Evolutionary conservation across 768 basidiomycete species (phyloP), one percentile per base, ranked within the genome.

Genomic region (Clitopilus passeckerianus): DNA sequence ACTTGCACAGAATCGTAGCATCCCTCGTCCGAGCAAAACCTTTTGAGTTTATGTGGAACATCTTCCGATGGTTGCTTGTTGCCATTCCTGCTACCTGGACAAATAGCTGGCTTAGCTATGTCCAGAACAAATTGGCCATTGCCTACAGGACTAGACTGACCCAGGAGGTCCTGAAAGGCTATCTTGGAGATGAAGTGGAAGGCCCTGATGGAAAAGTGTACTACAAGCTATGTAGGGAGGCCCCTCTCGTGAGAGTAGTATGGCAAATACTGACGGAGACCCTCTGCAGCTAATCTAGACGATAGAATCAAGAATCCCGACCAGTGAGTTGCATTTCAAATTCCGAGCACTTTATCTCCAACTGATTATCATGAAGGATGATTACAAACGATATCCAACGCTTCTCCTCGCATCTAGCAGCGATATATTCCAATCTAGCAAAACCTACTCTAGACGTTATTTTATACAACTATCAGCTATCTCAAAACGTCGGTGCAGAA

Each of bases 221-320:
- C 71, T 99, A 99, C 71, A 96, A 97, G 71, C 72, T 99, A 15
- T 86, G 93, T 89, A 65, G 60, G 86, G 73, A 34, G 35, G 20
- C 15, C 53, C 24, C 8, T 20, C 24, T 37, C 1, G 7, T 50
- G 16, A 34, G 53, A 24, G 18, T 27, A 37, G 54, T 54, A 35
- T n/a, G 10, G 22, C 41, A 2, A 22, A 10, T 23, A 27, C n/a
- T 59, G 55, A 62, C 22, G 59, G 16, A 10, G 10, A 23, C 15
- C n/a, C 34, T 57, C 15, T 57, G 22, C 66, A 93, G 94, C 91
- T 46, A 97, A 97, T 70, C 74, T 98, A 65, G 95, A 98, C 68
- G 96, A 98, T 69, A 80, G 96, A 54, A 94, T 98, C 54, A 94
- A 94, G 78, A 97, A 98, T 65, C 90, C 93, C 15, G 95, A 98